These are phyloP conservation scores for Apostasia ramifera DNA, from an alignment of 106 monocot species.

Conservation along the genomic window DNA sequence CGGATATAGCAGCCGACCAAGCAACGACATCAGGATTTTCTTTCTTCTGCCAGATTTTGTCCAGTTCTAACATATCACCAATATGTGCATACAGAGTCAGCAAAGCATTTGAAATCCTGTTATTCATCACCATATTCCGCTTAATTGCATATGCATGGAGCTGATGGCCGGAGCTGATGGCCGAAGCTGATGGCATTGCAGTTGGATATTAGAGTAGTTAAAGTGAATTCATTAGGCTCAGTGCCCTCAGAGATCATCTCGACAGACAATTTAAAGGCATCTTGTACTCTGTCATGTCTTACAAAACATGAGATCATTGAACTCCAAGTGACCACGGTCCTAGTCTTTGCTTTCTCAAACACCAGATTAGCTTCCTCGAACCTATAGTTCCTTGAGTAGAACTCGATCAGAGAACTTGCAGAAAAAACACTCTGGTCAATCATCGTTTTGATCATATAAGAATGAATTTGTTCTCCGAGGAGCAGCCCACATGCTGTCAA, in stretches of 20 bases:
- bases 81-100: conserved; percentile 58
- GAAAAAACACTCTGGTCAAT: conserved; percentile 29
- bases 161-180: conserved; percentile 26
- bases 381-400: conserved; percentile 46
- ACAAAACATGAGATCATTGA: conserved; percentile 64
- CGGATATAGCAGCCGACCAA: conserved; percentile 59
- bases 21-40: conserved; percentile 41
- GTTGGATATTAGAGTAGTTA: conserved; percentile 22
- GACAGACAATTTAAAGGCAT: conserved; percentile 33
- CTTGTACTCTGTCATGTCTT: conserved; percentile 24
- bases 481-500: conserved; percentile 31
- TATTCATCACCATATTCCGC: conserved; percentile 22
- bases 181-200: conserved; percentile 18
- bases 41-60: conserved; percentile 29
- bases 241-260: conserved; percentile 37
- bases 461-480: conserved; percentile 73
- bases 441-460: conserved; percentile 59
- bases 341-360: conserved; percentile 29
- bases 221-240: conserved; percentile 58
- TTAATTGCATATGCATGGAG: conserved; percentile 56
- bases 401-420: conserved; percentile 47
- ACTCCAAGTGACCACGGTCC: conserved; percentile 65
- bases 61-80: conserved; percentile 31
- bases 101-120: conserved; percentile 46
- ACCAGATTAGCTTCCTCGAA: conserved; percentile 22